phyloP scores from a whole-genome alignment of 2,329 filamentous ascomycete genomes.

The Pseudogymnoascus sp. region DNA sequence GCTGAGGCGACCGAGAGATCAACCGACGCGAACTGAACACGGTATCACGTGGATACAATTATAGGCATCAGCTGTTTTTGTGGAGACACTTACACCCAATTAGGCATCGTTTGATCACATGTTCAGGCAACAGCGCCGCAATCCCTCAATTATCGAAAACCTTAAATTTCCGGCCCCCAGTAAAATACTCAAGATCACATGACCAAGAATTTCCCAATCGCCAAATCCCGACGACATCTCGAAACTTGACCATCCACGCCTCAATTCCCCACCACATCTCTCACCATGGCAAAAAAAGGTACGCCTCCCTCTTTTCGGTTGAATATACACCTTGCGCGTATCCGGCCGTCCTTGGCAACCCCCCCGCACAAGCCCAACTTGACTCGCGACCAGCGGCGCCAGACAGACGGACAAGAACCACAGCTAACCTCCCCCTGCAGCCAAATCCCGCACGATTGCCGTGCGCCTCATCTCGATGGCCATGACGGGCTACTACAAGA shows the following conservation, averaged over 20 bases:
- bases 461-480: constrained; percentile 97
- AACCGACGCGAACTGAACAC: not conserved
- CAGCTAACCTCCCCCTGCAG: constrained; percentile 14
- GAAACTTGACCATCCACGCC: not conserved
- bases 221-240: not conserved
- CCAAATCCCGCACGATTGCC: constrained; percentile 81
- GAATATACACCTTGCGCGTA: not conserved
- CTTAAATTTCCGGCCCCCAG: not conserved
- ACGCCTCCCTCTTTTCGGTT: constrained; percentile 10
- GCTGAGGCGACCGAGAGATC: not conserved
- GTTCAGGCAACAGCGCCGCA: not conserved
- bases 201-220: not conserved
- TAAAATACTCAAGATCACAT: not conserved
- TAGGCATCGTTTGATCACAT: not conserved
- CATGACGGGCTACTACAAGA: constrained; percentile 96
- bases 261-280: constrained; percentile 7
- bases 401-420: not conserved
- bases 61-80: constrained; percentile 6
- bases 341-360: too few relatives aligned
- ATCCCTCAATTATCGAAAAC: not conserved
- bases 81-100: not conserved
- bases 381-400: not conserved
- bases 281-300: constrained; percentile 39
- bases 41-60: not conserved
- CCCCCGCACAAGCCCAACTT: not conserved